Percentiles rank a stretch among this genome's conserved stretches.
Evolutionary conservation across 202 grass and related monocot species (phyloP).

Genomic region (Panicum virgatum): DNA sequence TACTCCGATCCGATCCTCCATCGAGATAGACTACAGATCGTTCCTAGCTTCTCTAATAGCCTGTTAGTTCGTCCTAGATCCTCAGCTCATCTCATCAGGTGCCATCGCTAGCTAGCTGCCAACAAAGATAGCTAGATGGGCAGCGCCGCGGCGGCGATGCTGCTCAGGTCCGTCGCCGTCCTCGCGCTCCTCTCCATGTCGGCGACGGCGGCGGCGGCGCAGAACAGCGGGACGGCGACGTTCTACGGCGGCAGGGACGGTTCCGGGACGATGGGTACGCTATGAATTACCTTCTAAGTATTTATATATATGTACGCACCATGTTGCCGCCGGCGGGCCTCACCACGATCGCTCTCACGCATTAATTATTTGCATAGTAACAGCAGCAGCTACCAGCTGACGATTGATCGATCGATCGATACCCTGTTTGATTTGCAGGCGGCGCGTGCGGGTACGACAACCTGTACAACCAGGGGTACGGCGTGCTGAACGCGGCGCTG

Average conservation of each 20-base stretch:
- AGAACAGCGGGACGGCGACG: conserved; percentile 40
- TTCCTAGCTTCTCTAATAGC: background rate
- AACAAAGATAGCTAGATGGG: conserved; percentile 26
- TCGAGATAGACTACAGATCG: too few species aligned
- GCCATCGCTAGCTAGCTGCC: background rate
- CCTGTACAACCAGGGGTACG: conserved; percentile 59
- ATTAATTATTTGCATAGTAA: background rate
- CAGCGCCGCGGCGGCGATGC: background rate
- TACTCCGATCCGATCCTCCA: too few species aligned
- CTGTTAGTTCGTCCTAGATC: background rate
- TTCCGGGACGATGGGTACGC: conserved; percentile 49
- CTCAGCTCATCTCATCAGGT: background rate
- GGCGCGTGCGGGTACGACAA: conserved; percentile 69
- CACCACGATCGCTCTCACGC: too few species aligned
- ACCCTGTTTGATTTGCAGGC: background rate
- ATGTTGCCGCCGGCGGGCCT: too few species aligned
- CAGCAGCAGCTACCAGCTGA: background rate
- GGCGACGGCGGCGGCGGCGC: background rate
- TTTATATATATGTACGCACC: too few species aligned
- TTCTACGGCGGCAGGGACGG: conserved; percentile 51
- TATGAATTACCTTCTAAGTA: background rate
- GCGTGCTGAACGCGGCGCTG: conserved; percentile 62
- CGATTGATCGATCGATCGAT: background rate
- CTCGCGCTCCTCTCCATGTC: conserved; percentile 8
- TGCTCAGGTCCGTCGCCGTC: background rate